phyloP scores from a whole-genome alignment of 2,329 filamentous ascomycete genomes.

The Beauveria sp. region DNA sequence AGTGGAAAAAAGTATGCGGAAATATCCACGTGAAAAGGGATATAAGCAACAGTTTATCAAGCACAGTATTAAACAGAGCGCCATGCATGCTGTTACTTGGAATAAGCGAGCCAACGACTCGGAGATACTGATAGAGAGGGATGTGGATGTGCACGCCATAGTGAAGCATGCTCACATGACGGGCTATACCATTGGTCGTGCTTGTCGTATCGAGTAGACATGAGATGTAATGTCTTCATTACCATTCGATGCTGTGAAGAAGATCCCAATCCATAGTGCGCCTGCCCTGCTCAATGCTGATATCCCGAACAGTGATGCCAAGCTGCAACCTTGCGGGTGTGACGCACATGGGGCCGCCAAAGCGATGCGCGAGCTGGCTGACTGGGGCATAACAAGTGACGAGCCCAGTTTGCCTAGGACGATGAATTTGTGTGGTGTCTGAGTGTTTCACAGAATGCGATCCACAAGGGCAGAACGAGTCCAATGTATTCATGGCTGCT shows the following conservation, averaged over 20 bases:
- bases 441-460: too few relatives aligned
- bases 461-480: too few relatives aligned
- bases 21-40: not conserved
- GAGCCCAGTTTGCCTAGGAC: too few relatives aligned
- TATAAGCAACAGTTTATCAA: not conserved
- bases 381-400: not conserved
- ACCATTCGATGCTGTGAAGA: too few relatives aligned
- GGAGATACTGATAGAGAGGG: not conserved
- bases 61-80: not conserved
- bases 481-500: too few relatives aligned
- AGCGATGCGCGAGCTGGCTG: not conserved
- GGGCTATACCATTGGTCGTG: not conserved
- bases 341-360: conserved; percentile 1
- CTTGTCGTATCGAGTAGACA: too few relatives aligned
- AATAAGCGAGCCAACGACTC: not conserved
- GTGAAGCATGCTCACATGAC: not conserved
- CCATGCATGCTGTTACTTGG: not conserved
- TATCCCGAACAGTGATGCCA: not conserved
- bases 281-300: not conserved
- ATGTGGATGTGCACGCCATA: not conserved
- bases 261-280: too few relatives aligned
- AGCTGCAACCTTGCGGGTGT: not conserved
- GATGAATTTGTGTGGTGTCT: too few relatives aligned
- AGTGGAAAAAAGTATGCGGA: not conserved
- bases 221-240: too few relatives aligned